Evolutionary conservation across 1,284 basidiomycete species (phyloP).

Genomic region (Exsudoporus floridanus): DNA sequence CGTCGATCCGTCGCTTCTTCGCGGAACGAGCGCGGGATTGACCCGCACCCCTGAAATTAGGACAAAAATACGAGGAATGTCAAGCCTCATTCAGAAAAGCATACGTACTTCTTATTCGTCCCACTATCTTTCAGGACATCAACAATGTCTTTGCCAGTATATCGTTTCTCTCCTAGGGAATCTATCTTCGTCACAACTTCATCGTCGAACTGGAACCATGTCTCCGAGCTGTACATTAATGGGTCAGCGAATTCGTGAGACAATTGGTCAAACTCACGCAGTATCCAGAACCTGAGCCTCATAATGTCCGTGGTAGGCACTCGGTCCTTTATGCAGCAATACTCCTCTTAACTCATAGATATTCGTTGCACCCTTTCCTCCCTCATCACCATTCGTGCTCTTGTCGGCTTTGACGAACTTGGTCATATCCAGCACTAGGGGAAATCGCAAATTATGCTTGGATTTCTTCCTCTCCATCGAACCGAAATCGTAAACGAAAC

Average conservation of each 20-base stretch:
- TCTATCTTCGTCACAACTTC: slow-evolving; percentile 68
- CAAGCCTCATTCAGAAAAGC: background rate
- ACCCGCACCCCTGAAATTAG: slow-evolving; percentile 17
- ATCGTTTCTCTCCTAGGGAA: slow-evolving; percentile 47
- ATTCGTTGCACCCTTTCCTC: slow-evolving; percentile 21
- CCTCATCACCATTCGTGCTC: slow-evolving; percentile 9
- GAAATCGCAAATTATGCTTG: slow-evolving; percentile 76
- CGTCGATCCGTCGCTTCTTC: slow-evolving; percentile 49
- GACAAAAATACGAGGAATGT: slow-evolving; percentile 4
- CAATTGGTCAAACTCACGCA: slow-evolving; percentile 46
- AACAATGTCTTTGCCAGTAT: slow-evolving; percentile 30
- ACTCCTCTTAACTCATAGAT: slow-evolving; percentile 82
- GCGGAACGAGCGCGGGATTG: slow-evolving; percentile 32
- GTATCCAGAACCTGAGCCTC: slow-evolving; percentile 84
- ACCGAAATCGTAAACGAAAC: slow-evolving; percentile 83
- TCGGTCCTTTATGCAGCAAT: slow-evolving; percentile 78
- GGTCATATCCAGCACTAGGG: slow-evolving; percentile 70
- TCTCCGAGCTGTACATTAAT: slow-evolving; percentile 47
- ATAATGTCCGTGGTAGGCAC: slow-evolving; percentile 92
- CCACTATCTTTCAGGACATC: slow-evolving; percentile 30
- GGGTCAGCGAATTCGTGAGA: slow-evolving; percentile 6
- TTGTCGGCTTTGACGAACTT: slow-evolving; percentile 47
- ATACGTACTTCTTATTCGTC: slow-evolving; percentile 29
- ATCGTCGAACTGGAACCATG: slow-evolving; percentile 93
- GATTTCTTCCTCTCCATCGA: slow-evolving; percentile 81